phyloP scores from a whole-genome alignment of 2,329 filamentous ascomycete species.

The Lasiodiplodia sp. region DNA sequence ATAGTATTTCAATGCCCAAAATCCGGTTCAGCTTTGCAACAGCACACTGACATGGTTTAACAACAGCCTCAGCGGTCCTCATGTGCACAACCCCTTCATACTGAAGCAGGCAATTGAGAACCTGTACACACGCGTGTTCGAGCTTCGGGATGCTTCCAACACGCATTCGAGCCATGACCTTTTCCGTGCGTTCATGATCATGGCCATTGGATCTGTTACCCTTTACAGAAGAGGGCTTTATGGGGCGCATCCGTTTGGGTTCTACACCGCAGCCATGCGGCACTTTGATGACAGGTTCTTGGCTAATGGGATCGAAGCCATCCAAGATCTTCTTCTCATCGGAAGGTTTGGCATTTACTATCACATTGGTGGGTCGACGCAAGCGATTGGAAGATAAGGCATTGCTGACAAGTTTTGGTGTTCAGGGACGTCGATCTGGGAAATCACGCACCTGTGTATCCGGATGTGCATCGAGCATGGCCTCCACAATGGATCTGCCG shows the following conservation, averaged over 20 bases:
- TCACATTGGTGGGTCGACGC: slow-evolving; percentile 50
- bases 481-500: slow-evolving; percentile 39
- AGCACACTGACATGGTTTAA: background rate
- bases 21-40: background rate
- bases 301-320: slow-evolving; percentile 43
- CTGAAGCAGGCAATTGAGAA: background rate
- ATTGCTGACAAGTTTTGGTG: background rate
- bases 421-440: slow-evolving; percentile 40
- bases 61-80: background rate
- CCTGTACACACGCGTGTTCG: background rate
- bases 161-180: slow-evolving; percentile 40
- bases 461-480: slow-evolving; percentile 51
- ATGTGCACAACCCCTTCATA: background rate
- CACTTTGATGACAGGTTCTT: slow-evolving; percentile 43
- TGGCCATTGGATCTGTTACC: slow-evolving; percentile 48
- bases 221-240: slow-evolving; percentile 43
- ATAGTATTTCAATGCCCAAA: background rate
- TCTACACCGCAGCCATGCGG: slow-evolving; percentile 49
- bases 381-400: background rate
- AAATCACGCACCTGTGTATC: slow-evolving; percentile 51
- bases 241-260: slow-evolving; percentile 50
- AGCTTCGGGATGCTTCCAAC: background rate
- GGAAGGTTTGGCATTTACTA: slow-evolving; percentile 54
- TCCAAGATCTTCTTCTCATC: slow-evolving; percentile 52
- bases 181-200: slow-evolving; percentile 49